These are phyloP conservation scores for Akanthomyces uredinophilus DNA, from an alignment of 2,329 filamentous ascomycete genomes.

Conservation along the genomic window DNA sequence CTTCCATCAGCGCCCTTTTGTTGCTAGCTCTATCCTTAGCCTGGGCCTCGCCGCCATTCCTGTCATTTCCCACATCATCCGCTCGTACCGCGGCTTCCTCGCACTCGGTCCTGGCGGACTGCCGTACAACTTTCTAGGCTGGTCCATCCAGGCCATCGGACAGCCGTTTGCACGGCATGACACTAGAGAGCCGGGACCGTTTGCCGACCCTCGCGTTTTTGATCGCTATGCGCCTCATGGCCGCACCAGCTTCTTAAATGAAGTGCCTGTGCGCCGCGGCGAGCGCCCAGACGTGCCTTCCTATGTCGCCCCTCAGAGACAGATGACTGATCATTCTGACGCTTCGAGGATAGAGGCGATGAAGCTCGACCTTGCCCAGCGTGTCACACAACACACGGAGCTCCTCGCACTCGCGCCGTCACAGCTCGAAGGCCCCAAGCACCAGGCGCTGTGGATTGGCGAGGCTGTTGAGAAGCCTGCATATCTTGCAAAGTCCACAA, in stretches of 20 bases:
- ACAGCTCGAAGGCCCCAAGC: slow-evolving; percentile 9
- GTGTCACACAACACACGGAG: slow-evolving; percentile 7
- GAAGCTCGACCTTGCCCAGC: slow-evolving; percentile 22
- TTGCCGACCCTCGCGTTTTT: slow-evolving; percentile 20
- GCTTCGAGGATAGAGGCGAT: slow-evolving; percentile 18
- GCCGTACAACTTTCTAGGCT: slow-evolving; percentile 38
- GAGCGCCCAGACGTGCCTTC: slow-evolving; percentile 29
- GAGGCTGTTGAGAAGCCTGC: not conserved
- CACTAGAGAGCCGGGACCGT: slow-evolving; percentile 25
- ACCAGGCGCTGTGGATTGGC: slow-evolving; percentile 12
- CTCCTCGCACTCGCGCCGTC: slow-evolving; percentile 2
- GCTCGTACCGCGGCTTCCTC: slow-evolving; percentile 35
- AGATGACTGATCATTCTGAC: slow-evolving; percentile 25
- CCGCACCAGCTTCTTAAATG: slow-evolving; percentile 19
- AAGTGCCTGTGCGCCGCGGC: slow-evolving; percentile 19
- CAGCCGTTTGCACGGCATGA: slow-evolving; percentile 31
- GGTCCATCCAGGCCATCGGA: slow-evolving; percentile 32
- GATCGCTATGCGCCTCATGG: slow-evolving; percentile 24
- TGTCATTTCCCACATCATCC: slow-evolving; percentile 21
- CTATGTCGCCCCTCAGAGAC: slow-evolving; percentile 35
- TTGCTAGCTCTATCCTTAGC: not conserved
- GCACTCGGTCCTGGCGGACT: slow-evolving; percentile 40
- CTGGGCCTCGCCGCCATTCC: slow-evolving; percentile 5
- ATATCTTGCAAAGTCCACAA: slow-evolving; percentile 15
- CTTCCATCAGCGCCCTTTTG: not conserved